Base-by-base conservation (phyloP, 305 asterid species). In the Ruellia speciosa region DNA sequence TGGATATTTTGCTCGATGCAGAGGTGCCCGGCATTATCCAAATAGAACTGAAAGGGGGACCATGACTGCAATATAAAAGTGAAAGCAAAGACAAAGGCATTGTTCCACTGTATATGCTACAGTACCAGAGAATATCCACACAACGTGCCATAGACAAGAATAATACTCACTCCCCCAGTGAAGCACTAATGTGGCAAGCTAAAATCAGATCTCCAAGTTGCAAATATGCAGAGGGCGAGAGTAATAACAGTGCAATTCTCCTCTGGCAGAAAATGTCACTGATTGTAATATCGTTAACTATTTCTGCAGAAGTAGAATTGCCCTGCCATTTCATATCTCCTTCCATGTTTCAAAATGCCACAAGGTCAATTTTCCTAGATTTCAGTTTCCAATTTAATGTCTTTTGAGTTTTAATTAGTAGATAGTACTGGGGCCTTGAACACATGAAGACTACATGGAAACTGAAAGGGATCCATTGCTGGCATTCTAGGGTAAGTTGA, bases 41-140 rank as follows among this genome's bases (percentile, higher is more conserved):
- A 33, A 54, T 6, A 14, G 43, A 9, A 57, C 50, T 45, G 57
- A 45, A 43, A 58, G 58, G 73, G 81, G 78, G 82, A 73, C 75
- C 79, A 65, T 49, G 67, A 64, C 39, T 62, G 65, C 72, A 58
- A 62, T 58, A 65, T 6, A 64, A 60, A 72, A 46, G 77, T 56
- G 51, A 68, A 64, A 62, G 69, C 64, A 69, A 68, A 54, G 19
- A 28, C 24, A 60, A 11, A 51, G 72, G 77, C 62, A 73, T 72
- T 70, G 72, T 73, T 66, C 77, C 63, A 20, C 7, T 9, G 82
- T 51, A 77, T 77, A 77, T 69, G 46, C 82, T 64, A 33, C 19
- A 9, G 59, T 62, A 53, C 46, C 40, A 50, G 61, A 49, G 75
- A 76, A 76, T 76, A 76, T 76, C 78, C 76, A 66, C 49, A 43